phyloP scores from a whole-genome alignment of 2,329 filamentous ascomycete species.

The Penicillium freii region DNA sequence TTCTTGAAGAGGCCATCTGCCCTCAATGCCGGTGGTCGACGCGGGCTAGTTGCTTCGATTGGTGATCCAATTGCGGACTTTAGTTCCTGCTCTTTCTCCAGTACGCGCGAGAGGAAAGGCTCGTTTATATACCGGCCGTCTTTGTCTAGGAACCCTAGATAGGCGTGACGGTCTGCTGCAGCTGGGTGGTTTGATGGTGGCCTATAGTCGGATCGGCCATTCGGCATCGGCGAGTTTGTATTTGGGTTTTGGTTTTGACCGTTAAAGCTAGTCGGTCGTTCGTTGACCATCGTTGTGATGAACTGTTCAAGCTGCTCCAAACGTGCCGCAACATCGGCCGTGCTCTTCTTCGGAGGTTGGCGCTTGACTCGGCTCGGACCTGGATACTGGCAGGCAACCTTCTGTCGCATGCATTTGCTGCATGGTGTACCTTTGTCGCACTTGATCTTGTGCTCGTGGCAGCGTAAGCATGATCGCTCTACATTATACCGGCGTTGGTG shows the following conservation, averaged over 20 bases:
- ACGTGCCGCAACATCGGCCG: conserved; percentile 21
- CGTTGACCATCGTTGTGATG: conserved; percentile 13
- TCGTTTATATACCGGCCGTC: conserved; percentile 34
- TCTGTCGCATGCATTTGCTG: conserved; percentile 21
- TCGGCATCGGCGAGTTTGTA: background rate
- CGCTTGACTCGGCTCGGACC: conserved; percentile 23
- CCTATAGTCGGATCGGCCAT: background rate
- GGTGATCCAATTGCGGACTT: conserved; percentile 24
- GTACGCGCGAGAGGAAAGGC: conserved; percentile 24
- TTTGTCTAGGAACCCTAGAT: conserved; percentile 22
- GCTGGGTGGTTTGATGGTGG: background rate
- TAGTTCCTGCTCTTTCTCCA: conserved; percentile 30
- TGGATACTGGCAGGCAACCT: conserved; percentile 25
- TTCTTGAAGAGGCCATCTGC: conserved; percentile 26
- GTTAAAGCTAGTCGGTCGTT: background rate
- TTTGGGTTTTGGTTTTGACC: background rate
- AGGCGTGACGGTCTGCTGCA: background rate
- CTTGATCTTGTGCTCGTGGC: conserved; percentile 31
- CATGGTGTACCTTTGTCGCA: conserved; percentile 29
- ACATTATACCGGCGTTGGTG: conserved; percentile 26
- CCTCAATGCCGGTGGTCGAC: conserved; percentile 14
- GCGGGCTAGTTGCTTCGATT: background rate
- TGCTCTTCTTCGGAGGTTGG: conserved; percentile 17
- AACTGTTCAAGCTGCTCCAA: conserved; percentile 26
- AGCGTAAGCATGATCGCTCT: conserved; percentile 31